A percentile compares a stretch with the other conserved stretches of the same genome.
phyloP scores from a whole-genome alignment of 169 alveolate species.

The Eimeria falciformis region DNA sequence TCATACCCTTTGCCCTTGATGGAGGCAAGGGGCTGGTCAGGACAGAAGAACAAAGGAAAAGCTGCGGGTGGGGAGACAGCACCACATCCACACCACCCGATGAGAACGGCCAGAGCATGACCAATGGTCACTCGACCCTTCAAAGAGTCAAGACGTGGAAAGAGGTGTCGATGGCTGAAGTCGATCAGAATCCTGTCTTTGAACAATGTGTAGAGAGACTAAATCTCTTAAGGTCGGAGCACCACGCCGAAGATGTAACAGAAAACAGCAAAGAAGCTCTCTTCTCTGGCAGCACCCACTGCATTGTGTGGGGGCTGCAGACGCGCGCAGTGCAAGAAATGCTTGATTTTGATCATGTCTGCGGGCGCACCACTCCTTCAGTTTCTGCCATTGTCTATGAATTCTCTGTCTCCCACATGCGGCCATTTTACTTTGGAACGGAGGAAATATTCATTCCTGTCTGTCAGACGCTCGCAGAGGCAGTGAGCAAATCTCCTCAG shows the following conservation, averaged over 20 bases:
- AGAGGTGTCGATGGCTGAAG: slow-evolving; percentile 57
- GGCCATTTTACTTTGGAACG: slow-evolving; percentile 77
- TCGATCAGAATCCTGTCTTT: slow-evolving; percentile 49
- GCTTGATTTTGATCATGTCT: slow-evolving; percentile 82
- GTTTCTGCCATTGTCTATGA: slow-evolving; percentile 70
- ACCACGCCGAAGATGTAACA: not conserved
- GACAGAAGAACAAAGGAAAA: not conserved
- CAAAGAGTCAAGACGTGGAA: slow-evolving; percentile 63
- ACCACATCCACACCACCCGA: not conserved
- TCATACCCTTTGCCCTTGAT: slow-evolving; percentile 48
- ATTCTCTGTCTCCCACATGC: slow-evolving; percentile 60
- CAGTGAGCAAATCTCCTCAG: slow-evolving; percentile 66
- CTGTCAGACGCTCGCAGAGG: slow-evolving; percentile 78
- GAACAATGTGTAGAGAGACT: slow-evolving; percentile 23
- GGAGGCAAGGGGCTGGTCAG: not conserved
- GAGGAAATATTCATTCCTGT: slow-evolving; percentile 82
- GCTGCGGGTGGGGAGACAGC: slow-evolving; percentile 36
- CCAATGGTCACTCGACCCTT: not conserved
- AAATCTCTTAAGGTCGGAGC: not conserved
- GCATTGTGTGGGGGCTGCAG: slow-evolving; percentile 82
- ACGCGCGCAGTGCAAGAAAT: slow-evolving; percentile 82
- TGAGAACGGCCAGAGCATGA: not conserved
- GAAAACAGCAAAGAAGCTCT: not conserved
- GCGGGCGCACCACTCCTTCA: slow-evolving; percentile 75
- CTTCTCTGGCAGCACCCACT: slow-evolving; percentile 16